A percentile compares a stretch with the other conserved stretches of the same genome.
These are phyloP conservation scores for Cystoisospora suis DNA, from an alignment of 169 alveolate genomes.

Conservation along the genomic window DNA sequence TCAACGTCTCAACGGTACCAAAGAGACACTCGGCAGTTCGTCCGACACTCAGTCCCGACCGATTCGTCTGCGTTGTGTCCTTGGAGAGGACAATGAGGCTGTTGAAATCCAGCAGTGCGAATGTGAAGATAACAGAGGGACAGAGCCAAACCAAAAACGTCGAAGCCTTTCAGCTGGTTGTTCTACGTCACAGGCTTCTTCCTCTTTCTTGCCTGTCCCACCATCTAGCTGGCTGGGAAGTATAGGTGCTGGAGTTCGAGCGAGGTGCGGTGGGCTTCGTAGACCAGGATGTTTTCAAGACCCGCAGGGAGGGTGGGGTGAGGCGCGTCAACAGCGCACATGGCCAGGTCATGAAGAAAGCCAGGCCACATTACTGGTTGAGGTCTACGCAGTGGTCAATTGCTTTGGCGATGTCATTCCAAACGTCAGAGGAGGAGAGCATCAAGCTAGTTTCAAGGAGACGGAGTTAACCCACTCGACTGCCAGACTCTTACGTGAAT, in stretches of 20 bases:
- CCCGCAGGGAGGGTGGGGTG: constrained; percentile 26
- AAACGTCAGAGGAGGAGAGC: not conserved
- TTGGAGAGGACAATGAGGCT: too few relatives aligned
- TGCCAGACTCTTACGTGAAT: not conserved
- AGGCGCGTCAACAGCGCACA: not conserved
- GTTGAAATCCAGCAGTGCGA: too few relatives aligned
- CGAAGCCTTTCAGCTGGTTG: too few relatives aligned
- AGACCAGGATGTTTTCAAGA: not conserved
- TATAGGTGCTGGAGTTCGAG: not conserved
- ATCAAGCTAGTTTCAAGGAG: not conserved
- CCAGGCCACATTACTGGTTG: not conserved
- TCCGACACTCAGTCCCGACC: too few relatives aligned
- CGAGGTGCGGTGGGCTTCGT: not conserved
- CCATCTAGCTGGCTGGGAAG: not conserved
- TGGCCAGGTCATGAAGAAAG: not conserved
- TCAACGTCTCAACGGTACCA: too few relatives aligned
- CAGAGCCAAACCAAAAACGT: too few relatives aligned
- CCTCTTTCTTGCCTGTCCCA: too few relatives aligned
- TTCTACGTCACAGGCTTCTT: too few relatives aligned
- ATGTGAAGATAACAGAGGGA: too few relatives aligned
- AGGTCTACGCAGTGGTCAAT: constrained; percentile 1
- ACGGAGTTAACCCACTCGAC: not conserved
- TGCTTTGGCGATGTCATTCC: constrained; percentile 9
- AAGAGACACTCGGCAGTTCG: too few relatives aligned
- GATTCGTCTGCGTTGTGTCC: too few relatives aligned